Conservation (phyloP, 192 early-diverging fungal species). For the Pilaira anomala region DNA sequence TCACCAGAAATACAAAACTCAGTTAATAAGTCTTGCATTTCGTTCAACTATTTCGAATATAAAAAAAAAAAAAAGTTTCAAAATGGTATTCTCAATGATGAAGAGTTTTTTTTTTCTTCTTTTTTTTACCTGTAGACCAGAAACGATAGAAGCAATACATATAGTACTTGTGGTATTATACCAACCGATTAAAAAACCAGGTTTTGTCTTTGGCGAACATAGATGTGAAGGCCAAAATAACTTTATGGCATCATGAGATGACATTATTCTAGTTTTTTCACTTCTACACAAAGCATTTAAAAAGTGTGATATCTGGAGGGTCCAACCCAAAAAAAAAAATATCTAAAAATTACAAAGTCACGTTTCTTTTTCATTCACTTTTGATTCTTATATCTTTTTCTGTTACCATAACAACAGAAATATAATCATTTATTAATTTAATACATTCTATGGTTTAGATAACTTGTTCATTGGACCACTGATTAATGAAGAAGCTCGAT, state of each 20-base stretch:
- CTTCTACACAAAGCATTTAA: too few relatives aligned
- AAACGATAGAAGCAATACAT: constrained; percentile 51
- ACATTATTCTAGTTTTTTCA: too few relatives aligned
- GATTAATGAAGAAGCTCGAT: too few relatives aligned
- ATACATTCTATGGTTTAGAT: too few relatives aligned
- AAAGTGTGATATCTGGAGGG: too few relatives aligned
- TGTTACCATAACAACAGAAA: neutral
- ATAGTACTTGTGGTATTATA: constrained; percentile 43
- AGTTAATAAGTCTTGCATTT: neutral
- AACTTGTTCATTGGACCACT: too few relatives aligned
- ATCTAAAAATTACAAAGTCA: neutral
- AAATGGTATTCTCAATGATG: neutral
- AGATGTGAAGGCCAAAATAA: constrained; percentile 54
- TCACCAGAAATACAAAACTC: constrained; percentile 18
- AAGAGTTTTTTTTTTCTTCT: neutral
- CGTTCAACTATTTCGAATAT: constrained; percentile 21
- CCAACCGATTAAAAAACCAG: constrained; percentile 55
- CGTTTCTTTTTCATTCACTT: too few relatives aligned
- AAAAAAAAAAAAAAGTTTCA: neutral
- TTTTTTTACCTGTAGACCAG: constrained; percentile 42
- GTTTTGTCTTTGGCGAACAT: constrained; percentile 39
- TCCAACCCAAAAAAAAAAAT: neutral
- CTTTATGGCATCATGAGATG: constrained; percentile 22
- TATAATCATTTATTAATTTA: too few relatives aligned
- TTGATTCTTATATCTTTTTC: neutral